Evolutionary conservation across 208 protist species (phyloP).

Genomic region (Crithidia expoeki): DNA sequence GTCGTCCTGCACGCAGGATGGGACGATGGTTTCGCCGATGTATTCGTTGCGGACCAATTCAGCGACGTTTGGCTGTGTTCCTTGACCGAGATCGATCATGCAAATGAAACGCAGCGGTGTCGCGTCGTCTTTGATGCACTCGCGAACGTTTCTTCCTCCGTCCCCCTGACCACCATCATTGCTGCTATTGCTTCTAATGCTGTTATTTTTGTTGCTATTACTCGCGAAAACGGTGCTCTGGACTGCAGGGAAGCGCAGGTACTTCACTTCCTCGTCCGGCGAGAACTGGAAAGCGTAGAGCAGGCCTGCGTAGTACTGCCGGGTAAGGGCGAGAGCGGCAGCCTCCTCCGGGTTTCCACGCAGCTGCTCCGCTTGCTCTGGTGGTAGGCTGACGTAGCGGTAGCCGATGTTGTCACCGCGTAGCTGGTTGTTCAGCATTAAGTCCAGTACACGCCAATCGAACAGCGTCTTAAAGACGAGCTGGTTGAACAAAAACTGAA

Average conservation of each 20-base stretch:
- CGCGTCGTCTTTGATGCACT: not conserved
- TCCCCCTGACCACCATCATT: not conserved
- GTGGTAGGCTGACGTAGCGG: constrained; percentile 32
- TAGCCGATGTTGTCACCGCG: constrained; percentile 89
- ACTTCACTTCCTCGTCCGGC: constrained; percentile 40
- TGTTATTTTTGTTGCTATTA: not conserved
- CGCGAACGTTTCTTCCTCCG: not conserved
- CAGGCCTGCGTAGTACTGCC: constrained; percentile 61
- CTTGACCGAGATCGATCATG: constrained; percentile 88
- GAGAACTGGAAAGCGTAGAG: constrained; percentile 58
- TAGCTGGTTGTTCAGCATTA: constrained; percentile 88
- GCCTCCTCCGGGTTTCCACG: constrained; percentile 20
- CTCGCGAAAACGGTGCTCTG: not conserved
- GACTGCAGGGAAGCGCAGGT: constrained; percentile 68
- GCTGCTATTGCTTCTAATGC: not conserved
- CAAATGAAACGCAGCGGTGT: constrained; percentile 63
- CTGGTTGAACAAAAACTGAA: constrained; percentile 86
- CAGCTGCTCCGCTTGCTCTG: constrained; percentile 12
- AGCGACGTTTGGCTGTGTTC: constrained; percentile 63
- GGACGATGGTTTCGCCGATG: constrained; percentile 81
- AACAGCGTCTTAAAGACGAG: constrained; percentile 70
- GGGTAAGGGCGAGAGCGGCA: constrained; percentile 3
- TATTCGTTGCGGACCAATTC: constrained; percentile 48
- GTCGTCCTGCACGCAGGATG: constrained; percentile 86
- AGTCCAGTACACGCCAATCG: constrained; percentile 79